Base-by-base conservation (phyloP, 2,329 filamentous ascomycete genomes). In the Fusarium kyushuense region DNA sequence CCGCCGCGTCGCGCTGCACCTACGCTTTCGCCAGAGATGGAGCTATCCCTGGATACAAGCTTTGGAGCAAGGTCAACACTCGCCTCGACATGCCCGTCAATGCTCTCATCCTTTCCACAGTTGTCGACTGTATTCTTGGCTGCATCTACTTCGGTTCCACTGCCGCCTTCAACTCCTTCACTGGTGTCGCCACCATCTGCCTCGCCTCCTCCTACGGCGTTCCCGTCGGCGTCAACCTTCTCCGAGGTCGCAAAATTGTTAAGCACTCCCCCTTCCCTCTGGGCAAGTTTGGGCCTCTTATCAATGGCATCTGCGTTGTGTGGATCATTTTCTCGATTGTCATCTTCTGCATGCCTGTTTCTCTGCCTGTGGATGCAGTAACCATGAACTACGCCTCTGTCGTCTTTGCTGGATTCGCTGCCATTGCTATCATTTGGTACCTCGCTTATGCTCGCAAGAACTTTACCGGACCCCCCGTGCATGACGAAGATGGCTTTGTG, bases 81-180 rank as follows among this genome's bases (percentile, higher is more conserved):
- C 82, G 80, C 4, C 84, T 92, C 51, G 88, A 90, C 58, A 88
- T 94, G 55, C 92, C 92, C 0, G 80, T 95, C 2, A 88, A 84
- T 82, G 90, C 89, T 2, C 83, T 94, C 9, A 80, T 89, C 5
- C 82, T 94, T 3, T 92, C 90, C 0, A 89, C 90, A 0, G 74
- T 83, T 0, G 87, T 94, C 42, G 89, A 92, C 76, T 91, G 88
- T 69, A 79, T 94, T 13, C 84, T 94, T 1, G 92, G 91, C 1
- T 84, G 92, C 68, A 93, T 94, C 77, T 94, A 92, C 80, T 93
- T 94, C 67, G 92, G 92, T 12, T 92, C 89, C 2, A 86, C 87
- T 1, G 90, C 91, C 0, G 92, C 92, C 0, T 94, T 94, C 81
- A 91, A 90, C 81, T 90, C 88, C 12, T 94, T 94, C 78, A 94